Evolutionary conservation across 2,329 filamentous ascomycete genomes (phyloP), one percentile per base, ranked within the genome.

Genomic region (Paracamarosporium sp.): DNA sequence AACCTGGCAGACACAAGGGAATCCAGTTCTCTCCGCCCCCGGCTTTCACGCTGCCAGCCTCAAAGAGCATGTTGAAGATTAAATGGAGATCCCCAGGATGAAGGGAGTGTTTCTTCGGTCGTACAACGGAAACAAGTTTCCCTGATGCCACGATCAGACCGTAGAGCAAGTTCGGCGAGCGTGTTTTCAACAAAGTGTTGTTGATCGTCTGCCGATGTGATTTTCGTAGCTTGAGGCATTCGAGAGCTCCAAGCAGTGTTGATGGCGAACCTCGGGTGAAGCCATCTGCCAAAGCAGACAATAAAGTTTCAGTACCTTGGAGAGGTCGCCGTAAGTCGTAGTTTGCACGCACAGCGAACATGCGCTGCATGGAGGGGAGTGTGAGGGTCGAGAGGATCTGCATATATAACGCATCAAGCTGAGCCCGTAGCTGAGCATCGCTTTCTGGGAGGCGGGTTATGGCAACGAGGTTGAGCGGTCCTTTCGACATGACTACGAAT

Each of bases 41-140:
- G 20, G 92, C 90, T 73, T 95, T 94, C 73, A 99, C 90, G 41
- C 92, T 90, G 47, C 92, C 92, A 2, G 94, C 95, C 79, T 96
- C 93, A 69, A 99, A 99, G 1, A 99, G 87, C 96, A 99, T 99
- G 73, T 98, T 98, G 83, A 99, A 99, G 59, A 99, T 93, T 44
- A 99, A 85, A 71, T 97, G 94, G 24, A 99, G 83, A 73, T 99
- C 95, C 62, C 93, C 94, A 0, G 96, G 95, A 68, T 99, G 96
- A 2, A 99, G 83, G 0, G 93, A 97, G 76, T 99, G 95, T 56
- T 95, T 92, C 66, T 96, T 93, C 5, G 96, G 96, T 35, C 95
- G 85, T 15, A 98, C 90, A 35, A 99, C 96, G 72, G 93, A 97
- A 63, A 99, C 95, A 5, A 99, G 88, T 69, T 90, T 90, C 5